Percentiles rank a stretch among this genome's conserved stretches.
Conservation (phyloP, 2,329 filamentous ascomycete genomes). For the Bretziella fagacearum region DNA sequence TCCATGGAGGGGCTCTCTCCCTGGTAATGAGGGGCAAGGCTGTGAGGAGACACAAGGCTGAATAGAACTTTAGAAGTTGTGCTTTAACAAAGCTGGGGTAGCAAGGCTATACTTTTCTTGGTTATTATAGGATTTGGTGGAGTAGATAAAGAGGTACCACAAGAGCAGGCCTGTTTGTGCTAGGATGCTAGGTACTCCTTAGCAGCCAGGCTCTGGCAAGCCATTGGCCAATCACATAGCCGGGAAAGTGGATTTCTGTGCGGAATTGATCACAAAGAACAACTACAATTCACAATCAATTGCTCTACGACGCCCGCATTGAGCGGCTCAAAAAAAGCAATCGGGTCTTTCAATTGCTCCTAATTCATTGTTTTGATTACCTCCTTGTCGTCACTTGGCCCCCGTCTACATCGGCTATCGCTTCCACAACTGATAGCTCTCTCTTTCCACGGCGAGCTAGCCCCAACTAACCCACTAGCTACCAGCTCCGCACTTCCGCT, state of each 20-base stretch:
- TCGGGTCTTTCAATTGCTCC: no score
- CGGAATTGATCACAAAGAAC: no score
- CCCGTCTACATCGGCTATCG: background rate
- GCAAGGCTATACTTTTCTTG: no score
- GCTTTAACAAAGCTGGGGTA: conserved; percentile 10
- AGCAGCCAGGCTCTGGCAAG: conserved; percentile 20
- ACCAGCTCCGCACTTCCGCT: background rate
- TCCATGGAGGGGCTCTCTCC: background rate
- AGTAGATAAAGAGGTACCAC: conserved; percentile 11
- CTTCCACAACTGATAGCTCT: background rate
- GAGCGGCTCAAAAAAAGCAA: no score
- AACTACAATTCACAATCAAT: background rate
- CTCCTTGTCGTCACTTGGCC: no score
- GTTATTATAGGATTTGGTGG: no score
- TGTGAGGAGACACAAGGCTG: conserved; percentile 10
- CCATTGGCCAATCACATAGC: conserved; percentile 27
- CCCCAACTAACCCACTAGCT: background rate
- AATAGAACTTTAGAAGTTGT: background rate
- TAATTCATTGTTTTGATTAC: background rate
- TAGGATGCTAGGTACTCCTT: conserved; percentile 9
- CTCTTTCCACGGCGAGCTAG: background rate
- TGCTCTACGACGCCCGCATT: no score
- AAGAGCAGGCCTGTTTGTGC: conserved; percentile 1
- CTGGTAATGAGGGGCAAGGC: conserved; percentile 10
- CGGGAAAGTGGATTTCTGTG: conserved; percentile 15